Percentiles rank a stretch among this genome's conserved stretches.
phyloP scores from a whole-genome alignment of 306 rosid species.

The Pyrus communis region DNA sequence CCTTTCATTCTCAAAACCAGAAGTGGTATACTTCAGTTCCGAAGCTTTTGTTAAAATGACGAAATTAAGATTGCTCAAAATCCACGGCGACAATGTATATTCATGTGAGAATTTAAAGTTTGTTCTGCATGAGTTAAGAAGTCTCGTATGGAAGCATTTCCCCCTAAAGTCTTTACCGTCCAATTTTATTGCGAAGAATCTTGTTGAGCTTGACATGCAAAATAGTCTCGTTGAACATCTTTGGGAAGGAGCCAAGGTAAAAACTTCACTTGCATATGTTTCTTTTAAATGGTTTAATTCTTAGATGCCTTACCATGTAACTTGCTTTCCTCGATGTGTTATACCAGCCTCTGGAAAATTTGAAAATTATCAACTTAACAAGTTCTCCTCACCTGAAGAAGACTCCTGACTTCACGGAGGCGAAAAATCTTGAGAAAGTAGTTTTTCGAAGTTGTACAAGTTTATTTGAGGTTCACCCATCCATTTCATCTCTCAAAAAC shows the following conservation, averaged over 20 bases:
- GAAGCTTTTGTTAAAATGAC: constrained; percentile 17
- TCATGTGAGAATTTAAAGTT: background rate
- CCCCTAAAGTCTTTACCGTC: constrained; percentile 6
- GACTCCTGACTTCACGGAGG: constrained; percentile 7
- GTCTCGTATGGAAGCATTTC: constrained; percentile 12
- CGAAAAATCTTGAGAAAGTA: background rate
- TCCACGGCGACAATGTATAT: background rate
- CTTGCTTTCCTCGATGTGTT: background rate
- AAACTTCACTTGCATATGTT: too few relatives aligned
- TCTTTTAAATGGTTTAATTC: background rate
- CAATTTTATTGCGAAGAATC: background rate
- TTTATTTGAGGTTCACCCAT: background rate
- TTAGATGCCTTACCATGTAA: background rate
- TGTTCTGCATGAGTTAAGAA: constrained; percentile 3
- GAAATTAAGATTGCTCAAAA: constrained; percentile 17
- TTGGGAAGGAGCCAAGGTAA: background rate
- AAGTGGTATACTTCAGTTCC: background rate
- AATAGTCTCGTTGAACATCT: background rate
- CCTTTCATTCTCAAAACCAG: too few relatives aligned
- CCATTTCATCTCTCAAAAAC: background rate
- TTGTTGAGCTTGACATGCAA: background rate
- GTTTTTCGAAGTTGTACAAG: background rate
- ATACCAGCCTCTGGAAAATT: background rate
- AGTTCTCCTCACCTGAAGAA: background rate
- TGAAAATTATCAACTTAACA: background rate